phyloP scores from a whole-genome alignment of 257 asterid species.

The Solanum clarkiae region DNA sequence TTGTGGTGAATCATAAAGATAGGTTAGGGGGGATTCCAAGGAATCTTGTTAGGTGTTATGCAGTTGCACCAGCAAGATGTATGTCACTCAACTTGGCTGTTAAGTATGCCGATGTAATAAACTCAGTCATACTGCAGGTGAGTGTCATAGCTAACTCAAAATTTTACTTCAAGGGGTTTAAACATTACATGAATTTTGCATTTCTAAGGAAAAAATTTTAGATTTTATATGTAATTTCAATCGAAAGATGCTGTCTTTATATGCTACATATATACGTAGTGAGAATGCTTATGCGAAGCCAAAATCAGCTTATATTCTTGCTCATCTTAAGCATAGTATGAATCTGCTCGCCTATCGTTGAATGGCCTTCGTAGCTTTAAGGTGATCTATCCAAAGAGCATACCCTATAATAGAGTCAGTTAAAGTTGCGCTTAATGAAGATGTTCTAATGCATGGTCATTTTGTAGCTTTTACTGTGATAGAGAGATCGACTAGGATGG shows the following conservation, averaged over 20 bases:
- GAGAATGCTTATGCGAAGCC: neutral
- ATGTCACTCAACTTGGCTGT: constrained; percentile 96
- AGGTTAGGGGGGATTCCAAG: constrained; percentile 68
- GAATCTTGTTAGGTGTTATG: constrained; percentile 55
- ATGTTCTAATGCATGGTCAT: neutral
- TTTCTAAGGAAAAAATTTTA: neutral
- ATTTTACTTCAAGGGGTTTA: neutral
- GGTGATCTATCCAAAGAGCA: neutral
- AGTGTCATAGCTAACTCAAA: neutral
- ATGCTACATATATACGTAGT: neutral
- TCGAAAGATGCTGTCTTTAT: neutral
- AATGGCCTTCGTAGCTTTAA: neutral
- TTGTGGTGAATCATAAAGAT: constrained; percentile 70
- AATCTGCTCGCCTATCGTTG: neutral
- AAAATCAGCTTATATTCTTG: neutral
- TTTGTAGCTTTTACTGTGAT: neutral
- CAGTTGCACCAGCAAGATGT: constrained; percentile 89
- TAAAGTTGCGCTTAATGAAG: neutral
- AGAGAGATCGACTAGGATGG: neutral
- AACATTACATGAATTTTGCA: neutral
- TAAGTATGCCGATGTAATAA: constrained; percentile 75
- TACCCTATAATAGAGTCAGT: neutral
- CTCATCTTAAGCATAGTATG: neutral
- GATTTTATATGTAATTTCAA: neutral
- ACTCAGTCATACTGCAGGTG: constrained; percentile 88